Base-by-base conservation (phyloP, 2,329 filamentous ascomycete species). In the Niveomyces coronatus region DNA sequence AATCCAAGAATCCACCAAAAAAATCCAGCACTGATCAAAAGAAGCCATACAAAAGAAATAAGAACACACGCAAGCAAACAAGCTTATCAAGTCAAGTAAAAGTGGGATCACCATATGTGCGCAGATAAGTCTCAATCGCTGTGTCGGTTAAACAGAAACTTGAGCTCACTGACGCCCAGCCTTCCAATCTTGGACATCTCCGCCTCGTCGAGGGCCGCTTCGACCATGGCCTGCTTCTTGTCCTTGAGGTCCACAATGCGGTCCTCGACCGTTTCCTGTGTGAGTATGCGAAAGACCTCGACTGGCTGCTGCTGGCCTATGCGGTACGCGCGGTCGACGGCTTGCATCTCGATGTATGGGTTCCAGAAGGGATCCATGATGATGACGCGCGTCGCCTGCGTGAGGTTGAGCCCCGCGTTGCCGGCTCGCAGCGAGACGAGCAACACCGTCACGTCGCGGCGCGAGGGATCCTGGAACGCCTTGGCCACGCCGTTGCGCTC, bases 281-380 rank as follows among this genome's bases (percentile, higher is more conserved):
- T 76, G 3, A 94, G 63, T 17, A 94, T 73, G 4, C 85, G 79
- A 54, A 94, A 86, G 1, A 95, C 81, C 39, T 77, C 71, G 4
- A 94, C 88, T 7, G 77, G 64, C 4, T 71, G 70, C 47, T 69
- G 63, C 61, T 95, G 88, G 1, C 87, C 87, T 48, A 94, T 88
- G 9, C 88, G 82, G 58, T 94, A 82, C 3, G 87, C 85, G 16
- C 88, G 82, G 55, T 94, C 88, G 35, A 94, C 80, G 4, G 88
- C 88, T 60, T 95, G 88, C 59, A 87, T 85, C 61, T 94, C 88
- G 34, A 93, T 82, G 53, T 82, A 94, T 0, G 87, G 88, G 46
- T 94, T 95, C 85, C 86, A 94, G 63, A 93, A 94, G 0, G 87
- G 87, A 54, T 94, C 87, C 53, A 94, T 77, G 46, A 94, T 83